Base-by-base conservation (phyloP, 306 rosid species). In the Boehmeria nivea region DNA sequence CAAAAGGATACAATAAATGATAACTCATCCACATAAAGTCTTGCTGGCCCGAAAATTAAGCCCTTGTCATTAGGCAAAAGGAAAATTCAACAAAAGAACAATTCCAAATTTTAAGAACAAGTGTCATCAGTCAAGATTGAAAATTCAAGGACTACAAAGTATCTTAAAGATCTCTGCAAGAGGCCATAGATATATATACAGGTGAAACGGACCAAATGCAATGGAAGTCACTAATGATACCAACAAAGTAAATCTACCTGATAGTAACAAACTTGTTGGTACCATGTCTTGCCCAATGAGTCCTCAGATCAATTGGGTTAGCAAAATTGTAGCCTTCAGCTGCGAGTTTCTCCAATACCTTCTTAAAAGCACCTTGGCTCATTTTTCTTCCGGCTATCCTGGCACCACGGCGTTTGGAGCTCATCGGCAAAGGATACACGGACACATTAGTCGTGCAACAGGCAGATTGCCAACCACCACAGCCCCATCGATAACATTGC, bases 391-490 rank as follows among this genome's bases (percentile, higher is more conserved):
- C 99, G 43, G 99, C 99, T 68, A 91, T 91, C 75, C 99, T 82
- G 4, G 96, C 95, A 34, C 99, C 99, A 1, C 99, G 95, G 24
- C 96, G 77, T 78, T 91, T 91, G 11, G 95, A 83, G 68, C 96
- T 91, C 96, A 87, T 87, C 26, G 96, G 99, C 79, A 91, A 74
- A 58, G 99, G 99, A 77, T 87, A 85, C 14, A 75, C 42, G 0
- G 96, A 91, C 63, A 91, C 74, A 40, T 76, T 88, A 13, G 96
- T 91, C 20, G 96, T 91, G 60, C 96, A 91, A 58, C 99, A 91
- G n/a, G 99, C 93, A 42, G 96, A 91, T 59, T 91, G 99, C 99
- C 99, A 91, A 15, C 99, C 96, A 27, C 99, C 99, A 51, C 90
- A 87, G 8, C 99, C 99, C 99, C 99, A 91, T 55, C 93, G 72